These are phyloP conservation scores for Saccharomycopsis javanensis DNA, from an alignment of 805 yeast genomes.

Conservation along the genomic window DNA sequence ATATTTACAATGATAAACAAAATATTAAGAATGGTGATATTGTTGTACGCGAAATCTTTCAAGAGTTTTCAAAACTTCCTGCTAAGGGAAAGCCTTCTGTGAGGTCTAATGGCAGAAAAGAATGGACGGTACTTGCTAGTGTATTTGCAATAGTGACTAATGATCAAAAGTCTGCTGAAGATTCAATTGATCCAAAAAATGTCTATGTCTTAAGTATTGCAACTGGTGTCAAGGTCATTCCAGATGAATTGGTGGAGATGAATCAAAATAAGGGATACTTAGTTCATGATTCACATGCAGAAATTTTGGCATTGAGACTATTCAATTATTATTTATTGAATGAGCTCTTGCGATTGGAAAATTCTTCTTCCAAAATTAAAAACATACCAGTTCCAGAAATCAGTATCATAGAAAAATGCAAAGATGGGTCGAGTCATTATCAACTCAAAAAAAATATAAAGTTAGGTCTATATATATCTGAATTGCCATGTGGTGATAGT, in stretches of 20 bases:
- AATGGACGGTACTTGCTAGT: constrained; percentile 82
- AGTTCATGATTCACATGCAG: constrained; percentile 89
- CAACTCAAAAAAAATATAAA: constrained; percentile 29
- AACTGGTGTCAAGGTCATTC: constrained; percentile 78
- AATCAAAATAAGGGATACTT: constrained; percentile 43
- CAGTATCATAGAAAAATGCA: neutral
- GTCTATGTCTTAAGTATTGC: constrained; percentile 29
- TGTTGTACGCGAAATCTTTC: neutral
- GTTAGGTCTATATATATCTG: constrained; percentile 58
- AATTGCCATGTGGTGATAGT: constrained; percentile 87
- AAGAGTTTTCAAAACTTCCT: constrained; percentile 39
- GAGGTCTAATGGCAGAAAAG: constrained; percentile 55
- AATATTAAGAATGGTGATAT: neutral
- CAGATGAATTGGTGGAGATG: constrained; percentile 37
- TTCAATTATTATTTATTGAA: constrained; percentile 53
- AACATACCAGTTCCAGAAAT: neutral
- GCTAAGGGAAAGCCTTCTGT: constrained; percentile 46
- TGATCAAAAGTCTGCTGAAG: constrained; percentile 10
- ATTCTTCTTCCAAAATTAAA: neutral
- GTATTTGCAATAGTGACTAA: constrained; percentile 36
- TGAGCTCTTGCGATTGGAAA: constrained; percentile 28
- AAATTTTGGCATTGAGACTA: constrained; percentile 60
- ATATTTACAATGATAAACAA: neutral
- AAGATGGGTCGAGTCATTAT: constrained; percentile 21
- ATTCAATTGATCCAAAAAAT: constrained; percentile 10